These are phyloP conservation scores for Xylaria sp. DNA, from an alignment of 2,329 filamentous ascomycete species.

Conservation along the genomic window DNA sequence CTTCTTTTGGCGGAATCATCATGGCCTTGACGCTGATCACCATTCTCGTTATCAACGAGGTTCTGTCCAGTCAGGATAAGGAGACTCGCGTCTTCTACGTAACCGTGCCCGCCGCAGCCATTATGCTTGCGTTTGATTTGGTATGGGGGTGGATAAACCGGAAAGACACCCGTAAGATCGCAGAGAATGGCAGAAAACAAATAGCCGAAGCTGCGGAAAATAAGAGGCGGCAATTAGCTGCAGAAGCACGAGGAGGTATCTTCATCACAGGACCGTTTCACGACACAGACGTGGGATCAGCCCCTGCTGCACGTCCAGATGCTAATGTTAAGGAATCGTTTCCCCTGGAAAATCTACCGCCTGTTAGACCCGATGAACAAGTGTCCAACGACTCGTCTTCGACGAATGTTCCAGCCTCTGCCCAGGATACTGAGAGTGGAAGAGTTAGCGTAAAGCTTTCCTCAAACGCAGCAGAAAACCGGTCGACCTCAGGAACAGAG, in stretches of 20 bases:
- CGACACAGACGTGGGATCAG: background rate
- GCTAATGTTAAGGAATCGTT: background rate
- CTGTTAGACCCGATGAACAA: background rate
- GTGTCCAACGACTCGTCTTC: background rate
- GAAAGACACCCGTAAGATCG: constrained; percentile 57
- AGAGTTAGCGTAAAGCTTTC: background rate
- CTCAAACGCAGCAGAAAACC: constrained; percentile 10
- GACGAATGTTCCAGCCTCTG: background rate
- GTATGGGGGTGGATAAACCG: constrained; percentile 58
- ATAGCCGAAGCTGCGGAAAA: constrained; percentile 31
- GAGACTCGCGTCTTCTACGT: constrained; percentile 61
- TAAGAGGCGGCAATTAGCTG: constrained; percentile 24
- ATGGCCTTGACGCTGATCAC: constrained; percentile 65
- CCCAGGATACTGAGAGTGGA: background rate
- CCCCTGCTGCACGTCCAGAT: background rate
- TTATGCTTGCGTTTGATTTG: constrained; percentile 66
- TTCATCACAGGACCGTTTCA: background rate
- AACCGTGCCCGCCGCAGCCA: constrained; percentile 60
- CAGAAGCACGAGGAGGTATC: constrained; percentile 7
- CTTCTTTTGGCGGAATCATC: constrained; percentile 57
- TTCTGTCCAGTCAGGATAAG: constrained; percentile 45
- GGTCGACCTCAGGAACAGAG: constrained; percentile 8
- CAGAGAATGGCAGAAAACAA: constrained; percentile 48
- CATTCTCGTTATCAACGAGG: constrained; percentile 57
- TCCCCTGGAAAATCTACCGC: background rate